Evolutionary conservation across 148 eudicot species (phyloP).

Genomic region (Selenicereus undatus): DNA sequence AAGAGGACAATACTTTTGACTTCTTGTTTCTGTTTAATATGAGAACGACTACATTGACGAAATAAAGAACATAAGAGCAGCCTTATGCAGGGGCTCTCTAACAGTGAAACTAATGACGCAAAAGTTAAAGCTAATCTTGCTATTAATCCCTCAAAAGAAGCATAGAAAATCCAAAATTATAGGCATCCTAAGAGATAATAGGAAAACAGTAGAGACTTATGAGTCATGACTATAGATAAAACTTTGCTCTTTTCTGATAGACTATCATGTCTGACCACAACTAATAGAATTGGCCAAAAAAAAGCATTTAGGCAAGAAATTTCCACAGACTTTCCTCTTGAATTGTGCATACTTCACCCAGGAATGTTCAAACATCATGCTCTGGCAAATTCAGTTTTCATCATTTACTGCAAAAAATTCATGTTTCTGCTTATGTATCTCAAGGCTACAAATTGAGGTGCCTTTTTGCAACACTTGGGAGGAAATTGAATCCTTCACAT

Average conservation of each 20-base stretch:
- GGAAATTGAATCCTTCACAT: neutral
- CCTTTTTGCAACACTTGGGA: neutral
- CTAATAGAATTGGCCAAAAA: too few species aligned
- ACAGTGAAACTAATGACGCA: too few species aligned
- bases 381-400: neutral
- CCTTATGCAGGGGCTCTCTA: too few species aligned
- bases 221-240: neutral
- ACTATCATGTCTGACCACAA: too few species aligned
- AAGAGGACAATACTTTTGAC: neutral
- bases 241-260: too few species aligned
- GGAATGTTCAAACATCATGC: neutral
- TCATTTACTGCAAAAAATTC: neutral
- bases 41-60: neutral
- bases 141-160: too few species aligned
- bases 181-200: neutral
- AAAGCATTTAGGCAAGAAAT: too few species aligned
- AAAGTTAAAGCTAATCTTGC: too few species aligned
- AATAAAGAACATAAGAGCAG: neutral
- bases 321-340: too few species aligned
- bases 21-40: neutral
- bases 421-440: neutral
- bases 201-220: neutral
- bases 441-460: neutral
- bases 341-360: neutral
- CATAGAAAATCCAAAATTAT: neutral